Evolutionary conservation across 2,329 filamentous ascomycete species (phyloP), one percentile per base, ranked within the genome.

Genomic region (Diaporthe citrichinensis): DNA sequence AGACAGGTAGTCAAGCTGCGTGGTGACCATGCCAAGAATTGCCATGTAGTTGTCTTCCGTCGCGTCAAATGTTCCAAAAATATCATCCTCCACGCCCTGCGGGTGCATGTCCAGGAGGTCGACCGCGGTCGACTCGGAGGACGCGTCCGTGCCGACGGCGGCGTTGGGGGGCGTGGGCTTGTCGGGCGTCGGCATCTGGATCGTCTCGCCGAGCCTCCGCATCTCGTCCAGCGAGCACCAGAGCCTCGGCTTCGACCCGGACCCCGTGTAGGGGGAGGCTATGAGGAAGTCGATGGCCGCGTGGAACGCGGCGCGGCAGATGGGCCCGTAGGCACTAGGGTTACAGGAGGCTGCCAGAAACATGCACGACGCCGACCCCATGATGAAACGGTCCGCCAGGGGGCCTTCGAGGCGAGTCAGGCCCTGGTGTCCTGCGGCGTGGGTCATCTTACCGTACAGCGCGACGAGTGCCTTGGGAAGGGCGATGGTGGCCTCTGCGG

Each of bases 41-140:
- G 61, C 61, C 61, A 65, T 49, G 41, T 65, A 65, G 44, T 49
- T 65, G 41, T 65, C 41, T 34, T 65, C 61, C 34, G 61, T 65
- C 9, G 61, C 41, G 41, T 65, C 61, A 15, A 65, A 65, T 5
- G 61, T 49, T 25, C 41, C 61, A 31, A 65, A 65, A 28, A 65
- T 46, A 2, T 65, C 61, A 34, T 65, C 61, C n/a, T 65, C 61
- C 9, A 65, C 61, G 28, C 61, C 20, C 17, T 65, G 41, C 9
- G 25, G 25, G 0, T 28, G 25, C 9, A 65, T 46, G 17, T 65
- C 61, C 41, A 65, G 14, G 10, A 65, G 41, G 2, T 65, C 61
- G 41, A 65, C 61, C 4, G 61, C 61, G 4, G 61, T 65, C 8
- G 61, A 44, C 25, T 65, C 61, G 10, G 61, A 65, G 5, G 61